Conservation (phyloP, 257 asterid genomes). For the Jaltomata sinuosa region DNA sequence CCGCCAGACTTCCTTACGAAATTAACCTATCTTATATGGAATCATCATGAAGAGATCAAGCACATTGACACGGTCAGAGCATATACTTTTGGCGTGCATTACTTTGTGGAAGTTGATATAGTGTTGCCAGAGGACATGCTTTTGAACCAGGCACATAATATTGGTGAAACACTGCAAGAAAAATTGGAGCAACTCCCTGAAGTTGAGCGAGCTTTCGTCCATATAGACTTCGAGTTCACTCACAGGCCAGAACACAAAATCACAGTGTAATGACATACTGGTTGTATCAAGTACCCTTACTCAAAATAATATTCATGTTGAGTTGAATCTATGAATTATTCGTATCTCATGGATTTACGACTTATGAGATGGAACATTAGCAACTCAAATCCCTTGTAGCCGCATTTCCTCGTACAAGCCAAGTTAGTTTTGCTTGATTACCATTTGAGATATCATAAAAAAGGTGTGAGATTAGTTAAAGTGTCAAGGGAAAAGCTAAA, state of each 20-base stretch:
- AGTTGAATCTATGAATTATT: background rate
- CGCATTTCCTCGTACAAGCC: background rate
- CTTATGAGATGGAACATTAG: background rate
- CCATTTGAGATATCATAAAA: background rate
- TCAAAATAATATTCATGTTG: background rate
- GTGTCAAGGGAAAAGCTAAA: background rate
- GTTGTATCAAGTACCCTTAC: background rate
- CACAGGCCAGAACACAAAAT: slow-evolving; percentile 76
- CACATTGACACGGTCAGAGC: slow-evolving; percentile 92
- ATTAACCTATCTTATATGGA: slow-evolving; percentile 79
- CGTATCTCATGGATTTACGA: background rate
- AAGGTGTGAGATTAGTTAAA: background rate
- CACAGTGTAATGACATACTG: background rate
- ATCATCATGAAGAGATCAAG: slow-evolving; percentile 64
- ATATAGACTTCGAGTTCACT: slow-evolving; percentile 75
- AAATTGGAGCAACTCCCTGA: slow-evolving; percentile 85
- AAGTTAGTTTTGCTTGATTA: background rate
- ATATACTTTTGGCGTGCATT: slow-evolving; percentile 70
- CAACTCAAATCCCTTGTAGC: background rate
- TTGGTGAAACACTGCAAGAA: slow-evolving; percentile 79
- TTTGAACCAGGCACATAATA: slow-evolving; percentile 68
- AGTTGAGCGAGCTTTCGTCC: slow-evolving; percentile 91
- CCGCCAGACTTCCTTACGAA: slow-evolving; percentile 90
- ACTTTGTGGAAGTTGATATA: slow-evolving; percentile 59
- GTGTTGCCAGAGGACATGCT: slow-evolving; percentile 49